Base-by-base conservation (phyloP, 176 grass and related monocot genomes). In the Aechmea fasciata region DNA sequence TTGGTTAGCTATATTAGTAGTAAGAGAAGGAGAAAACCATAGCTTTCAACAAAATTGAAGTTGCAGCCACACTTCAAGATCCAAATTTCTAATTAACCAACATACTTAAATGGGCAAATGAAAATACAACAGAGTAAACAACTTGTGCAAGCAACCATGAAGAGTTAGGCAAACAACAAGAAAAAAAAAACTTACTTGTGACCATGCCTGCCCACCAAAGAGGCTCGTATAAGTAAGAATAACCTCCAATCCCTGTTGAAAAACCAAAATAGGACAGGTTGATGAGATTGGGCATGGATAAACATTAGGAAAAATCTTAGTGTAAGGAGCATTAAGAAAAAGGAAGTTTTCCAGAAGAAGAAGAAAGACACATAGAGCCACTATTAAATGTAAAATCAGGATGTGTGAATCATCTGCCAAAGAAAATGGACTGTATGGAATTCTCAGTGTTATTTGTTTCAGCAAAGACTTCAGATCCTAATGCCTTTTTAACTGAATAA, bases 181-280 rank as follows among this genome's bases (percentile, higher is more conserved):
- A n/a, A 57, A 9, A 17, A 19, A 61, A 17, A 19, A 61, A 61
- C 55, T 61, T 61, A 61, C 55, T 61, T 61, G 55, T 9, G n/a
- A 61, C 20, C 55, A 61, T 61, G n/a, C 55, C 55, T 61, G 7
- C 55, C 55, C 55, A 61, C 55, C 55, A 61, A 61, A 61, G 55
- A 9, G 55, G 55, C 13, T 61, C 55, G 7, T 61, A 61, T 22
- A 61, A 18, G 55, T 61, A 61, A 61, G 55, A 61, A 61, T 61
- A 61, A 7, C 55, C 55, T 22, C 55, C 55, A 9, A 61, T n/a
- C 9, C 55, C 55, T 61, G 55, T 61, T 61, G 55, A 18, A 10
- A 15, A 61, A 61, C n/a, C 52, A 51, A 61, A 59, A 11, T 57
- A 72, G 52, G 3, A 54, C 8, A 55, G 1, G 3, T 1, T 20